Evolutionary conservation across 2,329 filamentous ascomycete species (phyloP), one percentile per base, ranked within the genome.

Genomic region (Xylaria sp.): DNA sequence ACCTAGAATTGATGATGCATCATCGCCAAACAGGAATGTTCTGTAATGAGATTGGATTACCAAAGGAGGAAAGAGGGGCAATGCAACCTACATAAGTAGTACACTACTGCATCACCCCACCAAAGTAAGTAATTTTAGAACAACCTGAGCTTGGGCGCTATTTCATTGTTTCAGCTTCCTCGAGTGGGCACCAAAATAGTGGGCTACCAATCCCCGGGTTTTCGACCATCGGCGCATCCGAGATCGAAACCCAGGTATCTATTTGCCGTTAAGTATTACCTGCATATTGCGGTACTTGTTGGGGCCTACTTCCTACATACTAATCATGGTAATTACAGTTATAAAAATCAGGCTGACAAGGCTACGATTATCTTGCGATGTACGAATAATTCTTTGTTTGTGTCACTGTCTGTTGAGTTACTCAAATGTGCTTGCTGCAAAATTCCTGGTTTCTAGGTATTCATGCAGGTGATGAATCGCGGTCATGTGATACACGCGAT

Each of bases 151-250:
- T 39, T 39, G 27, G 47, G 54, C 54, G 39, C 21, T 39, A 61
- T 60, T 60, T 30, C 61, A 65, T 24, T 65, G 66, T 69, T 66
- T 69, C 63, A 68, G 66, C 45, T 57, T 65, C 30, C 30, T 12
- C 6, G 14, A 53, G 24, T 7, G 11, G 30, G 6, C 32, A 53
- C 27, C 59, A 62, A 55, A 48, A 12, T 11, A 17, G 53, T 27
- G 7, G 11, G 36, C 19, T 7, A 62, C 19, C 45, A 14, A n/a
- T 47, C 19, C 67, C 55, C 63, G 63, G 11, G 59, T 27, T 62
- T 69, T 65, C 56, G 14, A 48, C 54, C 27, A 19, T 69, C 63
- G 67, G 67, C 48, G 19, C 59, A 53, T 32, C 67, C 67, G 67
- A 69, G 48, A 64, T 62, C 47, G 14, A 61, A 42, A 30, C 36